phyloP scores from a whole-genome alignment of 768 basidiomycete genomes.

The Melanogaster broomeanus region DNA sequence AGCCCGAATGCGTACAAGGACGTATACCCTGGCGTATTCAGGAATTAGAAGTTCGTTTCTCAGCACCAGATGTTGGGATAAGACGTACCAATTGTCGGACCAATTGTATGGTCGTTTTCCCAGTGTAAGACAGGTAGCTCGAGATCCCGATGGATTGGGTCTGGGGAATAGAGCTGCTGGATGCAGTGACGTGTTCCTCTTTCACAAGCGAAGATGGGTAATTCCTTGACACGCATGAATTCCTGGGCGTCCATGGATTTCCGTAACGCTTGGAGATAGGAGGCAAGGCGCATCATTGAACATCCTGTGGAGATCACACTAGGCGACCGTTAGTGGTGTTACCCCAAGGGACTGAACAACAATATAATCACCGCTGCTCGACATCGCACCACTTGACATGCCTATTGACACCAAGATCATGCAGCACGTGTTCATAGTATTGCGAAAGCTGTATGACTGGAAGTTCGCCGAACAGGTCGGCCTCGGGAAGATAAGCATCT shows the following conservation, averaged over 20 bases:
- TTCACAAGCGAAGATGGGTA: conserved; percentile 4
- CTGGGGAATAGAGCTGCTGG: conserved; percentile 78
- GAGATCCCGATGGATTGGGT: conserved; percentile 62
- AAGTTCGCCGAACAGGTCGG: conserved; percentile 84
- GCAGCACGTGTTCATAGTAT: too few species aligned
- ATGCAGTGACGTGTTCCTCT: conserved; percentile 3
- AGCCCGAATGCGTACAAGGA: conserved; percentile 70
- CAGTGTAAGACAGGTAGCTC: conserved; percentile 85
- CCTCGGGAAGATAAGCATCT: conserved; percentile 81
- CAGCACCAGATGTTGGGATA: too few species aligned
- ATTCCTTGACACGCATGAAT: not conserved
- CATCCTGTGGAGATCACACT: not conserved
- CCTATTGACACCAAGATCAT: too few species aligned
- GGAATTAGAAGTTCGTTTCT: too few species aligned
- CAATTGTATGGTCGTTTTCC: conserved; percentile 23
- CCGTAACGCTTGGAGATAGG: not conserved
- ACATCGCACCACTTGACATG: conserved; percentile 60
- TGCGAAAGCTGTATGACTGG: conserved; percentile 41
- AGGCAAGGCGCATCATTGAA: not conserved
- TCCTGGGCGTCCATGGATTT: not conserved
- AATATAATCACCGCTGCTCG: not conserved
- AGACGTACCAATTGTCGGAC: too few species aligned
- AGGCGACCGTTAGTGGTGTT: not conserved
- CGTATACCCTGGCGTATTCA: too few species aligned
- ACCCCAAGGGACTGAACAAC: too few species aligned